These are phyloP conservation scores for Rhynchosporium secalis DNA, from an alignment of 2,329 filamentous ascomycete genomes.

Conservation along the genomic window DNA sequence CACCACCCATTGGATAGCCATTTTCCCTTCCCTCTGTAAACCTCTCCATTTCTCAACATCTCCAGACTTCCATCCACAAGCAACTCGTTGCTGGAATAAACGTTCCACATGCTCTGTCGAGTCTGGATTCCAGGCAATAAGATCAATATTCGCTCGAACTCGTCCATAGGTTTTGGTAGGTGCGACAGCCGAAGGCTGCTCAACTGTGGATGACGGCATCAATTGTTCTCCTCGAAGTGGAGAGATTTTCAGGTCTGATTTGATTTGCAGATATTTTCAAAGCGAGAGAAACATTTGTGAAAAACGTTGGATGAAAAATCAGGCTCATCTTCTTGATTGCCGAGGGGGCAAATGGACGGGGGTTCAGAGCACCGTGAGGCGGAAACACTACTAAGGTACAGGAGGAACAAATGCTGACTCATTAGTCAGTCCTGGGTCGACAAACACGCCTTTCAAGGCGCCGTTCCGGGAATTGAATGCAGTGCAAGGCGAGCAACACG, in stretches of 20 bases:
- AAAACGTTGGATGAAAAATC: too few species aligned
- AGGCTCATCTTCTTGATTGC: too few species aligned
- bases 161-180: background rate
- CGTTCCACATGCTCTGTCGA: conserved; percentile 13
- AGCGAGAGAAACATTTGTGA: too few species aligned
- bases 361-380: too few species aligned
- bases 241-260: too few species aligned
- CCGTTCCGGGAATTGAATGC: too few species aligned
- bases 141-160: background rate
- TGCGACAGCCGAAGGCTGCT: background rate
- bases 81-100: conserved; percentile 13
- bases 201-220: conserved; percentile 1
- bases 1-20: conserved; percentile 8
- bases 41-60: conserved; percentile 5
- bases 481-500: too few species aligned
- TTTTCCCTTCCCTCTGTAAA: conserved; percentile 8
- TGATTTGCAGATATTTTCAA: too few species aligned
- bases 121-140: conserved; percentile 16
- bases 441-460: background rate
- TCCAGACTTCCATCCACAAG: conserved; percentile 16
- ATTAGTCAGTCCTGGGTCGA: background rate
- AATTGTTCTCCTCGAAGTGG: background rate
- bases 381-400: background rate
- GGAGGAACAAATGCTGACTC: background rate
- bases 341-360: too few species aligned